Base-by-base conservation (phyloP, 257 asterid species). In the Solanum piurae region DNA sequence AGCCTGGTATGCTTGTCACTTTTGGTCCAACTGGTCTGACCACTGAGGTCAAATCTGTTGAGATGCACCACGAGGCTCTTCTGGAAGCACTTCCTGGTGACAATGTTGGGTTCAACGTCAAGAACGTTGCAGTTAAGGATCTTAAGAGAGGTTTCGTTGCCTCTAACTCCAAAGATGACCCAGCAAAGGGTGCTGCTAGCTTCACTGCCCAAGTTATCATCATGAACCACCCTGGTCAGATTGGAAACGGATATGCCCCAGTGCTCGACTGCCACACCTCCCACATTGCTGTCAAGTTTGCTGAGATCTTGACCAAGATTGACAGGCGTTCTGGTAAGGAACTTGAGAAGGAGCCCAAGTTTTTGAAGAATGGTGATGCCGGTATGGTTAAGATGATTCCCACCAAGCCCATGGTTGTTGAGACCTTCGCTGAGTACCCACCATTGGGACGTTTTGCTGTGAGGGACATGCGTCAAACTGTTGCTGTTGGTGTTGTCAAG, bases 141-240 rank as follows among this genome's bases (percentile, higher is more conserved):
- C 90, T 92, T 14, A 93, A 93, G 93, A 91, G 95, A 87, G 95
- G 94, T 6, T 93, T 20, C 0, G 95, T 93, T 66, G 95, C 95
- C 12, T 94, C 96, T 0, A 93, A 94, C 91, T 93, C 97, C 3
- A 94, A 94, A 83, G 96, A 93, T 72, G 95, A 92, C 64, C 95
- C 95, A 11, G 94, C 94, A 0, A 92, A 90, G 91, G 94, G 88
- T 8, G 94, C 94, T 52, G 93, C 95, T 7, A 93, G 74, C 92
- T 93, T 93, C 86, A 91, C 93, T 46, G 90, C 95, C 10, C 95
- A 93, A 87, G 94, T 92, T 74, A 94, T 94, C 88, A 94, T 93
- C 92, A 94, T 94, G 96, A 94, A 94, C 92, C 96, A 94, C 76
- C 96, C 96, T 2, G 96, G 96, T 0, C 95, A 94, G 92, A 94